These are phyloP conservation scores for Phytopythium helicoides DNA, from an alignment of 352 stramenopile species.

Conservation along the genomic window DNA sequence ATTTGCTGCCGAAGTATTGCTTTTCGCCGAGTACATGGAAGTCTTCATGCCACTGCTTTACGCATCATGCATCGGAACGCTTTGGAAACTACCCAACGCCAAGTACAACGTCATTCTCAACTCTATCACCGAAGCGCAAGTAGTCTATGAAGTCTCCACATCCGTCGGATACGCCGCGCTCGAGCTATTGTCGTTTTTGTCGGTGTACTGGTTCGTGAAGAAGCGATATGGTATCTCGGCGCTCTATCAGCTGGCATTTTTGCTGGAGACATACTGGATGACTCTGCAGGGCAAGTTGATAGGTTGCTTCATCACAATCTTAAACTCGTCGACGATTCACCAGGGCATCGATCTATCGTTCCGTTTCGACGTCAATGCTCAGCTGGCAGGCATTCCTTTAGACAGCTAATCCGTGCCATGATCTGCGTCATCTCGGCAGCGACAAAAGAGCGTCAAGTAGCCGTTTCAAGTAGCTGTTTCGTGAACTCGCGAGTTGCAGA, in stretches of 20 bases:
- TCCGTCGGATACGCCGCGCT: conserved; percentile 9
- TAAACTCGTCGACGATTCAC: conserved; percentile 14
- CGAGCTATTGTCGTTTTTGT: conserved; percentile 17
- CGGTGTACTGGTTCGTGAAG: conserved; percentile 18
- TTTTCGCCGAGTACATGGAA: conserved; percentile 32
- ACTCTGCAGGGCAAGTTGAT: conserved; percentile 20
- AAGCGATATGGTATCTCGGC: conserved; percentile 21
- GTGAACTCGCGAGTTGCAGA: too few species aligned
- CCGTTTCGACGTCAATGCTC: conserved; percentile 3
- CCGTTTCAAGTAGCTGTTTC: too few species aligned
- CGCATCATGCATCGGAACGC: conserved; percentile 10
- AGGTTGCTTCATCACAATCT: conserved; percentile 13
- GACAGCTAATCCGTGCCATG: too few species aligned
- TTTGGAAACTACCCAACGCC: conserved; percentile 12
- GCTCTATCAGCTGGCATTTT: conserved; percentile 27
- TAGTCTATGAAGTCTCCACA: conserved; percentile 5
- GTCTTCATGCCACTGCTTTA: conserved; percentile 29
- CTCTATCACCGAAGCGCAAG: conserved; percentile 1
- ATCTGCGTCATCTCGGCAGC: too few species aligned
- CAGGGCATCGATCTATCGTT: conserved; percentile 16
- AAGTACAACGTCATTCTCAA: conserved; percentile 18
- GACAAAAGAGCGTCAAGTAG: too few species aligned
- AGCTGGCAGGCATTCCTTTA: too few species aligned
- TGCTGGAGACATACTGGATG: conserved; percentile 27
- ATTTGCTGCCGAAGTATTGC: conserved; percentile 16